Evolutionary conservation across 1,139 yeast genomes (phyloP), one percentile per base, ranked within the genome.

Genomic region (Yamadazyma pseudoaaseri): DNA sequence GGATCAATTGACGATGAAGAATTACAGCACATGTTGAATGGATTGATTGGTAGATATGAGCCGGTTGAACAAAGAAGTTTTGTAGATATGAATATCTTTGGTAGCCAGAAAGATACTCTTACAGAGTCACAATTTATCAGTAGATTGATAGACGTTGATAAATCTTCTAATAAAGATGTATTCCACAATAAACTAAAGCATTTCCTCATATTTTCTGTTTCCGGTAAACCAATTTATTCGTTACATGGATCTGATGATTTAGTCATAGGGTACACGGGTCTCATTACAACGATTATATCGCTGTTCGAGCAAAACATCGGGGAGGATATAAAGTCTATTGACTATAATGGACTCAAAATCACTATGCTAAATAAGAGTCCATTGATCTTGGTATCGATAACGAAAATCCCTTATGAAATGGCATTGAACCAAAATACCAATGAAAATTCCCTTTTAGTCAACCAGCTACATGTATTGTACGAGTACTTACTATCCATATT

Each of bases 151-250:
- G 25, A 29, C 1, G 43, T 51, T 5, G 60, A 58, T 17, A 67
- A 65, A 43, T 39, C 45, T 5, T 38, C 44, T 3, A 49, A 48
- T 25, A 30, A 38, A n/a, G 48, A 47, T 1, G 34, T 39, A 33
- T 79, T 78, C 49, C 72, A 63, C 37, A 43, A 46, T 27, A 73
- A 65, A 29, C 58, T 70, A 33, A 85, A 84, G 54, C 94, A 85
- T 36, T 87, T 85, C 48, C 79, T 89, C 44, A 78, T 92, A 5
- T 65, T 92, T n/a, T 87, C 96, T 0, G 64, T 81, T 2, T 96
- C 97, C 0, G 98, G 98, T 0, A 92, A 92, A 55, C 97, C 96
- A 1, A 85, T 92, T 6, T 92, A 83, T 56, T 77, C 95, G 1
- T 68, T 84, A 68, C 73, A 81, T 51, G 96, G 96, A 3, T 62